Evolutionary conservation across 2,329 filamentous ascomycete genomes (phyloP).

Genomic region (Fusarium nematophilum): DNA sequence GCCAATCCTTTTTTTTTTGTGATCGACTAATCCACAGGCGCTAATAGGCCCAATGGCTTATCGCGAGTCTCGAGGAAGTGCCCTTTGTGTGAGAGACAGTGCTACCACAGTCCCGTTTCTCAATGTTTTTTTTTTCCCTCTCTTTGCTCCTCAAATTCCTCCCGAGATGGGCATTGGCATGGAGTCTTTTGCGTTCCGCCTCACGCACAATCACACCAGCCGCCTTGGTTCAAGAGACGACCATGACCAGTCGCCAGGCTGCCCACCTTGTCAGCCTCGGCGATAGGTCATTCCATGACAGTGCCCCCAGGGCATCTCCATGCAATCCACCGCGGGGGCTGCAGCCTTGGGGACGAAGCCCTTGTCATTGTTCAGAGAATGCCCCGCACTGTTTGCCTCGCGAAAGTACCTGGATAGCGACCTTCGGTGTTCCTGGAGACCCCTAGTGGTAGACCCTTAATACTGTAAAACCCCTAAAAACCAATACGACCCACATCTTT

Average conservation of each 20-base stretch:
- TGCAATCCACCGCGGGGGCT: slow-evolving; percentile 16
- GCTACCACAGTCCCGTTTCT: slow-evolving; percentile 18
- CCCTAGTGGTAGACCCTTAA: no score
- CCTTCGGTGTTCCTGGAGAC: no score
- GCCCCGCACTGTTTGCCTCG: slow-evolving; percentile 37
- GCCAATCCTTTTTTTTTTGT: not conserved
- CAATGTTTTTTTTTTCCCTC: slow-evolving; percentile 9
- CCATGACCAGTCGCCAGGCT: slow-evolving; percentile 24
- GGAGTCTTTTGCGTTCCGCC: not conserved
- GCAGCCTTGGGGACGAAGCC: slow-evolving; percentile 16
- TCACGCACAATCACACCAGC: slow-evolving; percentile 7
- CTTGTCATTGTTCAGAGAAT: slow-evolving; percentile 15
- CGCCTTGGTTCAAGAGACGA: not conserved
- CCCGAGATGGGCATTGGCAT: no score
- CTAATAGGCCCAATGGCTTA: slow-evolving; percentile 39
- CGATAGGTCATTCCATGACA: slow-evolving; percentile 18
- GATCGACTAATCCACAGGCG: slow-evolving; percentile 27
- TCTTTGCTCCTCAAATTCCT: no score
- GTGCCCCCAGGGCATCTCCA: slow-evolving; percentile 11
- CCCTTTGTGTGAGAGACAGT: no score
- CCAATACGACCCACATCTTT: slow-evolving; percentile 13
- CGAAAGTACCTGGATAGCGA: slow-evolving; percentile 29
- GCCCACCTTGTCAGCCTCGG: slow-evolving; percentile 29
- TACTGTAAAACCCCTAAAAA: slow-evolving; percentile 33
- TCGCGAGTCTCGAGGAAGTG: slow-evolving; percentile 18